Base-by-base conservation (phyloP, 129 eudicot species). In the Deinandra increscens region DNA sequence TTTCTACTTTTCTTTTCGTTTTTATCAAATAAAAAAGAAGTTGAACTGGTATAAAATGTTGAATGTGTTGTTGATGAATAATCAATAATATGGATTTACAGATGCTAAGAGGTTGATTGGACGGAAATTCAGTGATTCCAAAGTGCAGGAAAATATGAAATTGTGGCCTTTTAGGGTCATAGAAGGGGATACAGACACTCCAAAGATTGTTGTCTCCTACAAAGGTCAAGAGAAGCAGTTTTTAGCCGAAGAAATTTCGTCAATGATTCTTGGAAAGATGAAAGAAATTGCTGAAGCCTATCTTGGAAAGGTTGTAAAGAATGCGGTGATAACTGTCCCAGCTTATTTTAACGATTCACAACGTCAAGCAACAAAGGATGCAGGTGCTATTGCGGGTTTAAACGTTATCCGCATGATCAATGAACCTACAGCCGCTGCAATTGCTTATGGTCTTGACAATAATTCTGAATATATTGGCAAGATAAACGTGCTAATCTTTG, bases 331-430 rank as follows among this genome's bases (percentile, higher is more conserved):
- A 64, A 74, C 78, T 0, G 66, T 74, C 8, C 72, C 78, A 0
- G 78, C 78, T 11, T 74, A 65, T 44, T 74, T 65, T 5, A 74
- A 74, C 7, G 72, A 74, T 29, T 64, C 72, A 2, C 79, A 74
- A 54, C 79, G 79, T 17, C 79, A 65, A 53, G 79, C 79, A 19
- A 74, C 79, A 12, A 74, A 74, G 19, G 79, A 74, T 42, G 79
- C 72, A 1, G 72, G 79, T 0, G 2, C 45, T 11, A 74, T 74
- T 53, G 78, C 72, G n/a, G 79, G 79, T 0, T 18, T 74, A 14
- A 65, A 64, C 34, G 34, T 74, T 13, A 55, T 74, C 0, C 66
- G 44, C 1, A 41, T 74, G 48, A 74, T 74, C 66, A 74, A 54
- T 1, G 79, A 74, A 38, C 79, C 79, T 11, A 74, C 66, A 2